A percentile compares a stretch with the other conserved stretches of the same genome.
phyloP scores from a whole-genome alignment of 1,139 yeast species.

The Oligophagozyma castellii region DNA sequence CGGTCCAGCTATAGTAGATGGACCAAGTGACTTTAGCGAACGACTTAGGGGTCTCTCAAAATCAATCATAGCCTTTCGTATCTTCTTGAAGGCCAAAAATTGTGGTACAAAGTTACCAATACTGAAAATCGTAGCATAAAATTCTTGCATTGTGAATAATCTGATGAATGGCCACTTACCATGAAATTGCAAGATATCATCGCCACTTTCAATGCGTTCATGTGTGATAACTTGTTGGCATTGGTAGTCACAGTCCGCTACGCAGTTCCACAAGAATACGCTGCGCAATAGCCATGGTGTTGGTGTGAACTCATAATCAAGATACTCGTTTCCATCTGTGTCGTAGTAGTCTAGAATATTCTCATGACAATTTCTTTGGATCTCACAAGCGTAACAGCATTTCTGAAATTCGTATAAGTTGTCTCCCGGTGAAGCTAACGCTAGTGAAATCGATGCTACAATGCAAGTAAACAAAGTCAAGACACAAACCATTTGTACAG shows the following conservation, averaged over 20 bases:
- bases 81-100: slow-evolving; percentile 37
- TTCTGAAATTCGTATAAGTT: slow-evolving; percentile 51
- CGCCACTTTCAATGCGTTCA: slow-evolving; percentile 32
- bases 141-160: slow-evolving; percentile 65
- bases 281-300: slow-evolving; percentile 24
- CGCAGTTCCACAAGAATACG: slow-evolving; percentile 63
- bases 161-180: slow-evolving; percentile 95
- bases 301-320: slow-evolving; percentile 22
- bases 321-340: slow-evolving; percentile 20
- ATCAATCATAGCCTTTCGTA: slow-evolving; percentile 16
- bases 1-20: too few species aligned
- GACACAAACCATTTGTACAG: too few species aligned
- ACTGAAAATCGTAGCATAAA: slow-evolving; percentile 71
- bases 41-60: slow-evolving; percentile 2
- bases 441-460: slow-evolving; percentile 1
- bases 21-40: too few species aligned
- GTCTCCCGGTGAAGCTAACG: slow-evolving; percentile 62
- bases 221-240: slow-evolving; percentile 69
- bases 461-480: not conserved
- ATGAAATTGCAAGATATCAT: slow-evolving; percentile 68
- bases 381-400: slow-evolving; percentile 50
- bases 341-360: slow-evolving; percentile 11
- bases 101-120: slow-evolving; percentile 71
- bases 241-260: slow-evolving; percentile 76
- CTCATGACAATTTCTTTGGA: slow-evolving; percentile 23